Evolutionary conservation across 495 filamentous ascomycete genomes (phyloP).

Genomic region (Penicillium silybi): DNA sequence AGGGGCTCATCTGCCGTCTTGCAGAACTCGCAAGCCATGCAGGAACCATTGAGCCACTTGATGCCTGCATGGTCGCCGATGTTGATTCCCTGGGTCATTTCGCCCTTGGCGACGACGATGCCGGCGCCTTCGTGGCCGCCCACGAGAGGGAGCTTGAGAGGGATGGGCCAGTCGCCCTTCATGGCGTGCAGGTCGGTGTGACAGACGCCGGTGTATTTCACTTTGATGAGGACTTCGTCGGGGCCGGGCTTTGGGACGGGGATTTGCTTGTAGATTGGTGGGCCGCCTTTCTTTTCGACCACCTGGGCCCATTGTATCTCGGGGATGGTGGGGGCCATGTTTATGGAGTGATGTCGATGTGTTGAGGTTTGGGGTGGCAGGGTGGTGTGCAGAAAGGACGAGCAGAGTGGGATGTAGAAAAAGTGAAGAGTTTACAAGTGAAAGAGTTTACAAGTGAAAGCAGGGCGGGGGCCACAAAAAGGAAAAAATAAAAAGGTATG

Average conservation of each 20-base stretch:
- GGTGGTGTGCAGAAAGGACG: background rate
- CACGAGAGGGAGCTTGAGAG: conserved; percentile 74
- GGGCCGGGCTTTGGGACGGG: conserved; percentile 70
- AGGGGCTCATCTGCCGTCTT: conserved; percentile 64
- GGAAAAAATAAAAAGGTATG: background rate
- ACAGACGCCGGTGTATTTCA: conserved; percentile 89
- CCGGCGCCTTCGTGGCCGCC: conserved; percentile 88
- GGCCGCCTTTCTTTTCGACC: conserved; percentile 69
- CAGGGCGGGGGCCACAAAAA: too few relatives aligned
- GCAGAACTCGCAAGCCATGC: conserved; percentile 70
- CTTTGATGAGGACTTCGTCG: conserved; percentile 82
- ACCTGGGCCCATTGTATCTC: conserved; percentile 82
- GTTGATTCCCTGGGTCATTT: conserved; percentile 62
- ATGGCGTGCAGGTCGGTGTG: conserved; percentile 82
- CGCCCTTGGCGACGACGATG: conserved; percentile 70
- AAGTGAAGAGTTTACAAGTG: background rate
- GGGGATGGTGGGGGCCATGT: conserved; percentile 47
- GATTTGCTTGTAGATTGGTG: conserved; percentile 75
- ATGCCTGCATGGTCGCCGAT: conserved; percentile 73
- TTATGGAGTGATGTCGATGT: background rate
- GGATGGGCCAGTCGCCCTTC: conserved; percentile 81
- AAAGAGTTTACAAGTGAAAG: too few relatives aligned
- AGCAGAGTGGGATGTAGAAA: background rate
- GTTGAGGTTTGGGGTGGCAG: background rate
- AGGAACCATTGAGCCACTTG: conserved; percentile 81